A percentile compares a stretch with the other conserved stretches of the same genome.
Conservation (phyloP, 805 yeast species). For the Candida ponderosae region DNA sequence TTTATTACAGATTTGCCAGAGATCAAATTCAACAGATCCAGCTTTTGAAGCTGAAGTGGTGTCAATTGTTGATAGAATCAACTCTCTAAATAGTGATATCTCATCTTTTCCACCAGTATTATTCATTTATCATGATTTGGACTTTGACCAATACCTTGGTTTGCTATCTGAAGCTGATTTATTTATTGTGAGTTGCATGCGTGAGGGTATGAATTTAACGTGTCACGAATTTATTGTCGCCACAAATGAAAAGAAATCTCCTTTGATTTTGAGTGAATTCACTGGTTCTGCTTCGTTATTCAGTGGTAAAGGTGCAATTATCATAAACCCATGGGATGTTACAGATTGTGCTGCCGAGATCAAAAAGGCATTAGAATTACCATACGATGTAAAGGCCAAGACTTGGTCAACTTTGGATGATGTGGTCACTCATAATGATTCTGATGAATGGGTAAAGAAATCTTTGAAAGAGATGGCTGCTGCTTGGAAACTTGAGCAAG, state of each 20-base stretch:
- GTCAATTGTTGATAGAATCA: constrained; percentile 78
- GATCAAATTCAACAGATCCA: constrained; percentile 41
- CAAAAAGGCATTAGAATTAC: constrained; percentile 58
- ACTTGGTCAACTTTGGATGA: constrained; percentile 58
- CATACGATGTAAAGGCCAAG: constrained; percentile 41
- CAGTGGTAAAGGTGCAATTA: constrained; percentile 50
- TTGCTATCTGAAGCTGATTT: constrained; percentile 77
- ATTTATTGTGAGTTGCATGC: constrained; percentile 81
- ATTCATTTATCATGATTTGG: constrained; percentile 80
- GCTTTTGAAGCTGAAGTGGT: constrained; percentile 68
- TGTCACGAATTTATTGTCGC: constrained; percentile 91
- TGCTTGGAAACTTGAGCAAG: constrained; percentile 43
- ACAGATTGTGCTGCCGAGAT: constrained; percentile 58
- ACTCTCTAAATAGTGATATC: constrained; percentile 64
- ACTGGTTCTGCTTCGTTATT: constrained; percentile 88
- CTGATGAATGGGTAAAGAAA: constrained; percentile 62
- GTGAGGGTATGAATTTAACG: constrained; percentile 96
- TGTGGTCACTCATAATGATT: constrained; percentile 60
- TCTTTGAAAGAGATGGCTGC: constrained; percentile 46
- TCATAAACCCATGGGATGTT: constrained; percentile 90
- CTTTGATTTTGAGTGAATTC: constrained; percentile 82
- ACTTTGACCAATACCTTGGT: constrained; percentile 84
- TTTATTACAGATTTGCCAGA: constrained; percentile 74
- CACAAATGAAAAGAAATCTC: constrained; percentile 62
- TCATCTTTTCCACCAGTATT: constrained; percentile 79